phyloP scores from a whole-genome alignment of 805 yeast genomes.

The Vanderwaltozyma tropicalis region DNA sequence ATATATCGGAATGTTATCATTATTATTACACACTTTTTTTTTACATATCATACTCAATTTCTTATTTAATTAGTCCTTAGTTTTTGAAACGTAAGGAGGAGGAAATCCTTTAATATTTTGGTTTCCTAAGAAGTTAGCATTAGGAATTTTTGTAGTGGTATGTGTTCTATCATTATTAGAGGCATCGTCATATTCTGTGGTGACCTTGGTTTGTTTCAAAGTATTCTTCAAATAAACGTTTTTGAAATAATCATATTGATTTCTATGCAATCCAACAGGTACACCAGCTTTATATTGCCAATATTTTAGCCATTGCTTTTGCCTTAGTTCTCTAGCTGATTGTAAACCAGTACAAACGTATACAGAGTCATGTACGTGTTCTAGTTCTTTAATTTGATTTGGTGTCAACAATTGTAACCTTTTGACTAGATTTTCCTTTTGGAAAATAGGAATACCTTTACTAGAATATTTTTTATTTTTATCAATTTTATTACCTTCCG shows the following conservation, averaged over 20 bases:
- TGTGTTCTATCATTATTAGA: constrained; percentile 35
- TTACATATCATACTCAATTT: too few relatives aligned
- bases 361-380: constrained; percentile 40
- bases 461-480: constrained; percentile 16
- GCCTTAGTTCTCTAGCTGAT: constrained; percentile 33
- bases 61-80: too few relatives aligned
- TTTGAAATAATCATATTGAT: constrained; percentile 16
- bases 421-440: constrained; percentile 18
- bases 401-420: constrained; percentile 26
- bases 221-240: constrained; percentile 25
- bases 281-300: constrained; percentile 37
- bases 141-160: constrained; percentile 36
- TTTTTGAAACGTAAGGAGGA: constrained; percentile 39
- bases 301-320: constrained; percentile 39
- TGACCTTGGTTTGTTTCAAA: constrained; percentile 23
- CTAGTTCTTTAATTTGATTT: constrained; percentile 36
- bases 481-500: constrained; percentile 8
- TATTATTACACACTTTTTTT: too few relatives aligned
- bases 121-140: constrained; percentile 38
- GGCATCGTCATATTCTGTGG: constrained; percentile 29
- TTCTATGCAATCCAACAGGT: constrained; percentile 26
- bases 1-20: too few relatives aligned
- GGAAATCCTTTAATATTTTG: constrained; percentile 35
- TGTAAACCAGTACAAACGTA: constrained; percentile 36
- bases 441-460: constrained; percentile 38